Conservation (phyloP, 1,284 basidiomycete genomes). For the Cutaneotrichosporon sp. region DNA sequence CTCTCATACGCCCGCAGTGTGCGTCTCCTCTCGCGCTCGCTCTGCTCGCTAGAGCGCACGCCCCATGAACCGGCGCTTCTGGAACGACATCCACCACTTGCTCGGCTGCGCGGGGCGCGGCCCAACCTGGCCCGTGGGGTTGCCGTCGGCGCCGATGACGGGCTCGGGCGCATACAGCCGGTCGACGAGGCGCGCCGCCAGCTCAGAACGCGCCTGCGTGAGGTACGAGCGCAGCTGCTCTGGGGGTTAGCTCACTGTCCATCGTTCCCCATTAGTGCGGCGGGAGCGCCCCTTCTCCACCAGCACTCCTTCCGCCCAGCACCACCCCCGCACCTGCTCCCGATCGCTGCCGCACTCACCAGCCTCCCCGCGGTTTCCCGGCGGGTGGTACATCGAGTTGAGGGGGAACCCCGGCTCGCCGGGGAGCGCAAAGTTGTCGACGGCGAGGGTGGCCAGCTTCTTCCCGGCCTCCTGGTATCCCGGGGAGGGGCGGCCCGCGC, state of each 20-base stretch:
- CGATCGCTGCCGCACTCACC: too few relatives aligned
- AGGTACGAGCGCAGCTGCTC: constrained; percentile 78
- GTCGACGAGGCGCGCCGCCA: constrained; percentile 81
- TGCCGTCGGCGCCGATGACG: constrained; percentile 45
- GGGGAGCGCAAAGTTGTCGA: constrained; percentile 90
- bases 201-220: constrained; percentile 88
- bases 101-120: constrained; percentile 66
- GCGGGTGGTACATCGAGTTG: constrained; percentile 87
- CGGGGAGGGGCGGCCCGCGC: constrained; percentile 55
- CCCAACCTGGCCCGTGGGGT: constrained; percentile 61
- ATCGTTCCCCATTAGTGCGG: too few relatives aligned
- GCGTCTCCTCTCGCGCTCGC: background rate
- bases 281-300: too few relatives aligned
- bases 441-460: constrained; percentile 82
- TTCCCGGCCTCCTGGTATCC: constrained; percentile 85
- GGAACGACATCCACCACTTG: constrained; percentile 99
- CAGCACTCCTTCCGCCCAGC: too few relatives aligned
- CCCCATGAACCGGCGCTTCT: constrained; percentile 65
- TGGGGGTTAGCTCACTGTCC: constrained; percentile 29
- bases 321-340: too few relatives aligned
- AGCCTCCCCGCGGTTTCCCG: constrained; percentile 73
- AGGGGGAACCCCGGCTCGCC: constrained; percentile 95
- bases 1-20: background rate
- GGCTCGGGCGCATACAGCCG: constrained; percentile 67
- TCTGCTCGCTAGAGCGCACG: constrained; percentile 12